Evolutionary conservation across 2,329 filamentous ascomycete genomes (phyloP), one percentile per base, ranked within the genome.

Genomic region (Capronia americana): DNA sequence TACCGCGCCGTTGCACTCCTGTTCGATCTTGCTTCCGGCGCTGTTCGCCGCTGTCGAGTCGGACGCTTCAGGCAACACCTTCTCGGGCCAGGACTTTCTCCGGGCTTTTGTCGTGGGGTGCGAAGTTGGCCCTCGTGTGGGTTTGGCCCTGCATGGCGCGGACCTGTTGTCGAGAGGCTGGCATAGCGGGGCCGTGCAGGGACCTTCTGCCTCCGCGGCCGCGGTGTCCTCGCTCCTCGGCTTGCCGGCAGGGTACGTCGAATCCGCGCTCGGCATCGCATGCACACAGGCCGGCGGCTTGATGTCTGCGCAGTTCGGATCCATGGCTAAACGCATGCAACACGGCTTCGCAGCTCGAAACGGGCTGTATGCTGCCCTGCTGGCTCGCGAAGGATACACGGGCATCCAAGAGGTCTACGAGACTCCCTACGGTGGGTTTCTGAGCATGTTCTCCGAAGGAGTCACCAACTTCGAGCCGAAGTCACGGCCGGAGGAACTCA

Each of bases 281-380:
- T 80, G 76, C 61, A 80, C 77, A 0, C 78, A 82, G 64, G 76
- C 76, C 3, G 72, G 78, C 50, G 78, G 78, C 1, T 69, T 80
- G 4, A 82, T 82, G 78, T 75, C 76, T 2, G 80, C 79, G 3
- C 77, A 81, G 65, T 82, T 77, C 63, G 81, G 78, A 53, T 76
- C 77, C n/a, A 76, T 78, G 64, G 75, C 78, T 0, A 83, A 83
- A 70, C 77, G 79, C 1, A 79, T 82, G 77, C 80, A 83, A 68
- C 81, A 83, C 65, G 80, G 76, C 4, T 83, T 83, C 66, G 79
- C 80, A 0, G 76, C 80, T 5, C 76, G 80, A 6, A 82, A 79
- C 63, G 80, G 80, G 0, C 74, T 83, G 0, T 75, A 82, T 17
- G 78, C 72, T 0, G 76, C 79, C 0, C 61, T 82, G 2, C 66